Evolutionary conservation across 208 protist species (phyloP), one percentile per base, ranked within the genome.

Genomic region (Leishmania aethiopica): DNA sequence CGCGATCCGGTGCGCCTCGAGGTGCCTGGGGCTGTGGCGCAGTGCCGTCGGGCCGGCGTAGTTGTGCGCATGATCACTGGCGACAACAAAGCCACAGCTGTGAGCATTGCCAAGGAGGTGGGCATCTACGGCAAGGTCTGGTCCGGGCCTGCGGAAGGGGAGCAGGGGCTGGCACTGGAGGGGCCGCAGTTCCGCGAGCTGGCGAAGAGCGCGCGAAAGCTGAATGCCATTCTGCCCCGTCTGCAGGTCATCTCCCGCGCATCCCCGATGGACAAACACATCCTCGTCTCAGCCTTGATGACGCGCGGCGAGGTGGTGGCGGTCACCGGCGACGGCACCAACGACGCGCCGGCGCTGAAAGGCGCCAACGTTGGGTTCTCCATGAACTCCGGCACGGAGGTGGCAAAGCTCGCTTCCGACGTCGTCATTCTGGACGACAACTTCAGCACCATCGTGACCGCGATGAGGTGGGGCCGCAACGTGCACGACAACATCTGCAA

Each of bases 301-400:
- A 76, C 92, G 55, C 86, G 88, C 1, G 89, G 88, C 32, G 91
- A 98, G 77, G 96, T 99, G 28, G 97, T 99, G 19, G 98, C 98
- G 19, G 97, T 99, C 49, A 99, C 90, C 37, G 96, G 96, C 67
- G 96, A 98, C 86, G 96, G 96, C 76, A 98, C 94, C 45, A 98
- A 98, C 90, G 96, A 99, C 88, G 99, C 99, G 7, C 99, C 98
- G 55, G 99, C 99, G 55, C 91, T 99, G 28, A 99, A 99, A 88
- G 89, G 99, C 74, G 97, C 98, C 47, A 93, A 99, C 86, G 99
- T 99, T 1, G 99, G 99, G 64, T 93, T 99, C 70, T 97, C 97
- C 3, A 92, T 99, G 98, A 98, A 98, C 87, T 93, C 86, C 53
- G 96, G 95, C 37, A 98, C 92, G 64, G 93, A 98, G 78, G 97